These are phyloP conservation scores for Populus alba DNA, from an alignment of 345 rosid genomes.

Conservation along the genomic window DNA sequence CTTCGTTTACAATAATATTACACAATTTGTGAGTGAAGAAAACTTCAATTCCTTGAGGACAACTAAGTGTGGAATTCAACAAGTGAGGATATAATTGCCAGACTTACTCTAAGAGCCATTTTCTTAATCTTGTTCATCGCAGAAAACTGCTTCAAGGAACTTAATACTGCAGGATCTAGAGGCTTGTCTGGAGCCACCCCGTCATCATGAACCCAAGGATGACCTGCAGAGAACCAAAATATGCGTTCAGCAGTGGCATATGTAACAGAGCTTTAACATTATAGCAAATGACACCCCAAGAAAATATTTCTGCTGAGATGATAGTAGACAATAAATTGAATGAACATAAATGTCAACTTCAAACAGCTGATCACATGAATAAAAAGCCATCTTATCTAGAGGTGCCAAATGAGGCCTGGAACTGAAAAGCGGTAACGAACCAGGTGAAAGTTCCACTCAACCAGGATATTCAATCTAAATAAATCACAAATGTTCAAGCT, in stretches of 20 bases:
- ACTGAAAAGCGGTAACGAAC: not conserved
- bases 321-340: not conserved
- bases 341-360: not conserved
- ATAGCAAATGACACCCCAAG: not conserved
- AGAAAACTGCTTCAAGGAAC: constrained; percentile 74
- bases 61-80: not conserved
- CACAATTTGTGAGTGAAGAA: not conserved
- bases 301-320: not conserved
- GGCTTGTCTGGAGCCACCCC: constrained; percentile 85
- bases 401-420: not conserved
- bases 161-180: constrained; percentile 68
- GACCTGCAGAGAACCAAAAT: constrained; percentile 48
- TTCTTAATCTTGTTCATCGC: constrained; percentile 82
- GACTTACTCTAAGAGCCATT: constrained; percentile 71
- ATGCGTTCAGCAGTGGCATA: not conserved
- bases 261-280: not conserved
- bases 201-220: constrained; percentile 79
- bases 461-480: not conserved
- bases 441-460: not conserved
- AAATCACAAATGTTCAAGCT: not conserved
- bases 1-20: not conserved
- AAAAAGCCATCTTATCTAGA: not conserved
- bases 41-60: not conserved
- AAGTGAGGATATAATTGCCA: not conserved
- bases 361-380: not conserved